These are phyloP conservation scores for Guillardia theta DNA, from an alignment of 78 protist species.

Conservation along the genomic window DNA sequence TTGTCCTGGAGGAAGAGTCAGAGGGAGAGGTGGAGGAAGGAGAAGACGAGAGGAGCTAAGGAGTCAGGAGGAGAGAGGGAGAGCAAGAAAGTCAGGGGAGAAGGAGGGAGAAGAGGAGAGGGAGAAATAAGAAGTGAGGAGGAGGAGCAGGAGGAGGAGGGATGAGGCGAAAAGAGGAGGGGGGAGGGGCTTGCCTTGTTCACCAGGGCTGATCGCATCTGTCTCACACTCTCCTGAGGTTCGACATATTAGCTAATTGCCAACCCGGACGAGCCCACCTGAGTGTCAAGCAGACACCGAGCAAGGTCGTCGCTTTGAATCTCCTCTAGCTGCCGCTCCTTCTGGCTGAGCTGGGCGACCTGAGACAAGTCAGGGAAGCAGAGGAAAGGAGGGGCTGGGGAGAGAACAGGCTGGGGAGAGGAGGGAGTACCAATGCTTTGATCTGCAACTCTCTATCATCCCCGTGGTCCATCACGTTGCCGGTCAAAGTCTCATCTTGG, in stretches of 20 bases:
- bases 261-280: too few relatives aligned
- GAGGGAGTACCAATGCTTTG: too few relatives aligned
- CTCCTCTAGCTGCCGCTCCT: constrained; percentile 5
- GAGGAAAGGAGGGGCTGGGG: background rate
- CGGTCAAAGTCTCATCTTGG: too few relatives aligned
- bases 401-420: background rate
- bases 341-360: background rate
- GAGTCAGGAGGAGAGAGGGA: background rate
- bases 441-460: too few relatives aligned
- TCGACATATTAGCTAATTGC: too few relatives aligned
- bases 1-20: too few relatives aligned
- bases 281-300: background rate
- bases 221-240: too few relatives aligned
- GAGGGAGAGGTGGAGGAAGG: background rate
- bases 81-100: background rate
- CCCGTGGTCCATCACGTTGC: too few relatives aligned
- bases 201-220: too few relatives aligned
- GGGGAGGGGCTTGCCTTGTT: too few relatives aligned
- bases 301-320: background rate
- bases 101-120: background rate
- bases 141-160: background rate
- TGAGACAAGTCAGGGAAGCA: background rate
- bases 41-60: background rate
- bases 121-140: background rate
- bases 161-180: background rate